Percentiles rank a stretch among this genome's conserved stretches.
Evolutionary conservation across 768 basidiomycete species (phyloP).

Genomic region (Panellus pusillus): DNA sequence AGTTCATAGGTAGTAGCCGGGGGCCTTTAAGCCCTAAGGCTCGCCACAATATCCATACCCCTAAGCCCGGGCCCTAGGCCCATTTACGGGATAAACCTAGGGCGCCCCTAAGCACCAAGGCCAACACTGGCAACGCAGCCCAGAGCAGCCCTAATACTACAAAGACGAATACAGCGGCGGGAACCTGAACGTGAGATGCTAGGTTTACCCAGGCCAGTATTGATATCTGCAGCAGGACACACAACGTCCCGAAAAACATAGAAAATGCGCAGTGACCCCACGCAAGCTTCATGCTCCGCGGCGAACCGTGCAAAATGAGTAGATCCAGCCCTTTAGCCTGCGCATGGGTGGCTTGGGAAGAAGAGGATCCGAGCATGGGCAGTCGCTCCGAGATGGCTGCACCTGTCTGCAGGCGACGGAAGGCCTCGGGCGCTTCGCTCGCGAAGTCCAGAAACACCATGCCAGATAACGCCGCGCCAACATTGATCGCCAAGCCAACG

Average conservation of each 20-base stretch:
- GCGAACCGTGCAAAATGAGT: neutral
- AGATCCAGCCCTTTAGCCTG: neutral
- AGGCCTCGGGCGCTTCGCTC: neutral
- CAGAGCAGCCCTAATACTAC: slow-evolving; percentile 4
- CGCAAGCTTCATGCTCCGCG: neutral
- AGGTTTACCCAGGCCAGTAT: slow-evolving; percentile 9
- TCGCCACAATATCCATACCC: too few species aligned
- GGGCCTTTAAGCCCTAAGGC: too few species aligned
- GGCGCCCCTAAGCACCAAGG: too few species aligned
- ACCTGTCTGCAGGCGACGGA: neutral
- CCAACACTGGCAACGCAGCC: slow-evolving; percentile 7
- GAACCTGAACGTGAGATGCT: neutral
- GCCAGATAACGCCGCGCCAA: slow-evolving; percentile 3
- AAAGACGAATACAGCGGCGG: neutral
- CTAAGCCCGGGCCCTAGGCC: too few species aligned
- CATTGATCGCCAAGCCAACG: neutral
- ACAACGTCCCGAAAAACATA: slow-evolving; percentile 1
- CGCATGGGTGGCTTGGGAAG: neutral
- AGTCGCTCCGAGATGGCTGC: too few species aligned
- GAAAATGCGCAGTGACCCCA: slow-evolving; percentile 1
- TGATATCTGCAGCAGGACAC: slow-evolving; percentile 1
- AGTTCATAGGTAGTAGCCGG: too few species aligned
- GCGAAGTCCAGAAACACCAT: slow-evolving; percentile 5
- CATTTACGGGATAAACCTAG: too few species aligned
- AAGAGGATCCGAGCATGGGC: too few species aligned